Evolutionary conservation across 768 basidiomycete species (phyloP).

Genomic region (Auricularia cornea): DNA sequence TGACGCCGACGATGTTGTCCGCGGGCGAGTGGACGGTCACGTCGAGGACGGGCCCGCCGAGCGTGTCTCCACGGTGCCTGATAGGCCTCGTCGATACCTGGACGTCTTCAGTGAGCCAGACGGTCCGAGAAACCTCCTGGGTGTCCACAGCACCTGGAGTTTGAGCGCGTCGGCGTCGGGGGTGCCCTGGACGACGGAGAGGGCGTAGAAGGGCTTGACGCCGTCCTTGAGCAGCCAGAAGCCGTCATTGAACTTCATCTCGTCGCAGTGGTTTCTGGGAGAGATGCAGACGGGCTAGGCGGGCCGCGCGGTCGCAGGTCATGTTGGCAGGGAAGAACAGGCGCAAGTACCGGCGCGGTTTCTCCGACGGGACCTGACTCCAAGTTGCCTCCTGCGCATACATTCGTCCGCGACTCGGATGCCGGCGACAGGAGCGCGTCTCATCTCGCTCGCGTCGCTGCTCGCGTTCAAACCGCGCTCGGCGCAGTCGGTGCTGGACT

Average conservation of each 20-base stretch:
- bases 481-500: slow-evolving; percentile 58
- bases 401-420: too few relatives aligned
- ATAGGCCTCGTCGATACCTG: slow-evolving; percentile 15
- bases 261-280: not conserved
- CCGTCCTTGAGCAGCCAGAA: slow-evolving; percentile 61
- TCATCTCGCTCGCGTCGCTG: not conserved
- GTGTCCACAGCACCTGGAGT: slow-evolving; percentile 49
- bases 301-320: not conserved
- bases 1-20: slow-evolving; percentile 24
- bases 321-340: too few relatives aligned
- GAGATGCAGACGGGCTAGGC: not conserved
- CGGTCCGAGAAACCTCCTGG: slow-evolving; percentile 29
- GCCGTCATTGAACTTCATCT: slow-evolving; percentile 68
- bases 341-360: not conserved
- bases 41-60: slow-evolving; percentile 23
- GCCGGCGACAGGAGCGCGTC: not conserved
- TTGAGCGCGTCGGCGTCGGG: slow-evolving; percentile 41
- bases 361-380: not conserved
- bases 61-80: slow-evolving; percentile 21
- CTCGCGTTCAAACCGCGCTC: not conserved
- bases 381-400: too few relatives aligned
- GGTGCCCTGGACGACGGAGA: slow-evolving; percentile 48
- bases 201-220: slow-evolving; percentile 50
- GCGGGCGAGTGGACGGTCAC: slow-evolving; percentile 20
- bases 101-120: slow-evolving; percentile 2